These are phyloP conservation scores for Trichoderma gamsii DNA, from an alignment of 495 filamentous ascomycete species.

Conservation along the genomic window DNA sequence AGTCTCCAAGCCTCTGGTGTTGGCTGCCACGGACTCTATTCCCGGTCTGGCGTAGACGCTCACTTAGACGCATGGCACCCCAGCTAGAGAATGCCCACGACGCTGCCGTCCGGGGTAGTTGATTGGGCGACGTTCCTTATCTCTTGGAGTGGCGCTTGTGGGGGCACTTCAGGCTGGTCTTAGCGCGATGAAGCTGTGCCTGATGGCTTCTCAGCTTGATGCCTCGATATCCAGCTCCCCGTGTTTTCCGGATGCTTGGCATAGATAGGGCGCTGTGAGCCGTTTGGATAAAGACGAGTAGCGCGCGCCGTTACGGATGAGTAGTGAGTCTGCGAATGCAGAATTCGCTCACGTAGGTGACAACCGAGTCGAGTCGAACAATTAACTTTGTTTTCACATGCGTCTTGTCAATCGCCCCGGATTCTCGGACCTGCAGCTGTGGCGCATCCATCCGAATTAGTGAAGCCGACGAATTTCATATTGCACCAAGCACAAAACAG, in stretches of 20 bases:
- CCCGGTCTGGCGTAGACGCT: neutral
- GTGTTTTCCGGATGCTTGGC: neutral
- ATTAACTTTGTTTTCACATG: too few relatives aligned
- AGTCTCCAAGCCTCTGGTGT: neutral
- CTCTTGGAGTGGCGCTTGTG: slow-evolving; percentile 1
- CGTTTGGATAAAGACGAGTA: too few relatives aligned
- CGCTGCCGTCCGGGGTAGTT: neutral
- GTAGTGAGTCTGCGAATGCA: too few relatives aligned
- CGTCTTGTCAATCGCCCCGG: too few relatives aligned
- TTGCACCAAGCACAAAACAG: too few relatives aligned
- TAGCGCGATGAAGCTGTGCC: slow-evolving; percentile 5
- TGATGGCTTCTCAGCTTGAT: neutral
- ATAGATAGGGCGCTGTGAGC: too few relatives aligned
- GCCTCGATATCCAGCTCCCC: slow-evolving; percentile 8
- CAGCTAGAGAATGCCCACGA: neutral
- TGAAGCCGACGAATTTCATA: too few relatives aligned
- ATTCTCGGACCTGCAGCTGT: too few relatives aligned
- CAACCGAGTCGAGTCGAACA: too few relatives aligned
- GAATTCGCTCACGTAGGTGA: too few relatives aligned
- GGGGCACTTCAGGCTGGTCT: neutral
- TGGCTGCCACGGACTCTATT: neutral
- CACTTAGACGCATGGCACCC: slow-evolving; percentile 5
- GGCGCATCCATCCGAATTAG: too few relatives aligned
- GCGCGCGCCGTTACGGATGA: too few relatives aligned
- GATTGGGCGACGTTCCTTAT: slow-evolving; percentile 7